Base-by-base conservation (phyloP, 345 rosid species). In the Orychophragmus violaceus region DNA sequence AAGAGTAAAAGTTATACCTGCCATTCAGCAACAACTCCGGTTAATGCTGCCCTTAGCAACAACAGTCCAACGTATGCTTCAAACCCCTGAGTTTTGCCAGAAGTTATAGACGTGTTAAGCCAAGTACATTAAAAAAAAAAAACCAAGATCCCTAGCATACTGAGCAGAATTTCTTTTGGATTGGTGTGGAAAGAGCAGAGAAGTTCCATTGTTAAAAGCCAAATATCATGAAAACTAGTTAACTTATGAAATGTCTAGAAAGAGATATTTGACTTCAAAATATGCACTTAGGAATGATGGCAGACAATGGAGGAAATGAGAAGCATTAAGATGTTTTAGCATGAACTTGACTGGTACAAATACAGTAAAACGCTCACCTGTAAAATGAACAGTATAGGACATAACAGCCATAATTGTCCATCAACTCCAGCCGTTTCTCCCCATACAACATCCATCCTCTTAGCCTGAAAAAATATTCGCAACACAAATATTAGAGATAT, bases 11-110 rank as follows among this genome's bases (percentile, higher is more conserved):
- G 32, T 1, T 5, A 54, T 66, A 88, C 98, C 97, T 90, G 99
- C 99, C 99, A 94, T 69, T 90, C 99, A 9, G 84, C 65, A 51
- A 81, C 82, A 42, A 86, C 86, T 61, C 96, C 83, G 2, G 73
- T 83, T 59, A 85, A 79, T 71, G 90, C 89, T 49, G 92, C 83
- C 77, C 74, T 85, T 44, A 90, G 91, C 84, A 94, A 64, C 75
- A 76, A 85, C 22, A 90, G 54, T 62, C 99, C 99, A 32, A 90
- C 88, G 54, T 88, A 94, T 53, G 95, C 97, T 83, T 94, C 96
- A 39, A 87, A 94, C 51, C 89, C 97, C 99, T 94, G 76, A 21
- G 65, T 76, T 25, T 70, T 23, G 48, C 62, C 75, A 45, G 51
- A 19, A 46, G 22, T 42, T 28, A n/a, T n/a, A 35, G 33, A 24